Evolutionary conservation across 805 yeast species (phyloP).

Genomic region (Starmerella apis): DNA sequence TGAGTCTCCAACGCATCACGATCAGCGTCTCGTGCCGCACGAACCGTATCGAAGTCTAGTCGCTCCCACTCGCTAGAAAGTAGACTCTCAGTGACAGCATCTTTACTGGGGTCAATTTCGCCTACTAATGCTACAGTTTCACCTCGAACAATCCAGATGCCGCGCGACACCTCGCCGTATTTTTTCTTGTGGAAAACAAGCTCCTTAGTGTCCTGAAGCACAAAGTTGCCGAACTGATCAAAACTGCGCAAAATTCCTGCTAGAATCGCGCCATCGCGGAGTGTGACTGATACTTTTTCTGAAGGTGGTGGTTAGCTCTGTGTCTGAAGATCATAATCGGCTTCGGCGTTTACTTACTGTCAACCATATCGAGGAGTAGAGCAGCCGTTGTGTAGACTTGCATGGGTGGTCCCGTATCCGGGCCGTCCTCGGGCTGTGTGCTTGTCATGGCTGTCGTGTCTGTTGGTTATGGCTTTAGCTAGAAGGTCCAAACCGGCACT

Average conservation of each 20-base stretch:
- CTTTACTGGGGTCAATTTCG: constrained; percentile 79
- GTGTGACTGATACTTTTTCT: constrained; percentile 59
- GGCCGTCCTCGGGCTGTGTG: background rate
- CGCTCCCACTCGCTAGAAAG: constrained; percentile 42
- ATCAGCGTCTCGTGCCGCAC: constrained; percentile 31
- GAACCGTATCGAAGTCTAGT: constrained; percentile 55
- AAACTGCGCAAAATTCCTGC: constrained; percentile 88
- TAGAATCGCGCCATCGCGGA: constrained; percentile 81
- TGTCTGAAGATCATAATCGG: no score
- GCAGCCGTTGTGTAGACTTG: constrained; percentile 39
- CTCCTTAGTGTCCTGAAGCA: constrained; percentile 82
- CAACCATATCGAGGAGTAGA: constrained; percentile 35
- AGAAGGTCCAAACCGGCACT: background rate
- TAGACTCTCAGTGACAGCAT: constrained; percentile 46
- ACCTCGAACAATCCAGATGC: constrained; percentile 84
- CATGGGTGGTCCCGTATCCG: constrained; percentile 31
- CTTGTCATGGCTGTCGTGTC: background rate
- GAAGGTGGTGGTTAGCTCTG: constrained; percentile 7
- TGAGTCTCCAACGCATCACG: constrained; percentile 20
- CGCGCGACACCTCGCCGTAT: constrained; percentile 69
- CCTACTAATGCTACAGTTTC: constrained; percentile 93
- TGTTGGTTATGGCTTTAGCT: background rate
- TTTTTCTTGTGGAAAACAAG: constrained; percentile 47
- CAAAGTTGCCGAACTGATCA: constrained; percentile 86
- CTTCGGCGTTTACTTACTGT: constrained; percentile 19